Evolutionary conservation across 257 asterid genomes (phyloP).

Genomic region (Penstemon barbatus): DNA sequence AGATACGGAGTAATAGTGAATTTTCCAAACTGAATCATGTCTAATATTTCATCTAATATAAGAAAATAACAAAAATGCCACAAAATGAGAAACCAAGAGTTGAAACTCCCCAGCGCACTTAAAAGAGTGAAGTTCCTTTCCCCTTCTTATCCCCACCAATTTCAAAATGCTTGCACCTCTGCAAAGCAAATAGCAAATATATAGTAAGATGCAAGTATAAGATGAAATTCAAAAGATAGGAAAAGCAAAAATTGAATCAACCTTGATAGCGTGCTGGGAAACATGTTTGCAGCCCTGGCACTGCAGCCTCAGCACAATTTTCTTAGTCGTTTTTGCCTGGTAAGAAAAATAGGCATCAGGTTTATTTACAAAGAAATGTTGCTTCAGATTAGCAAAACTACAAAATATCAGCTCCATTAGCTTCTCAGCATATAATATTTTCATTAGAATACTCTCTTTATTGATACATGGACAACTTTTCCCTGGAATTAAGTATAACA

Average conservation of each 20-base stretch:
- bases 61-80: neutral
- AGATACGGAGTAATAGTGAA: neutral
- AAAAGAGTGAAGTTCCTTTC: slow-evolving; percentile 7
- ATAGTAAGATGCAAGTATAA: neutral
- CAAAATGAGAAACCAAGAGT: neutral
- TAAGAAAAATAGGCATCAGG: neutral
- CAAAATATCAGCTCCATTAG: neutral
- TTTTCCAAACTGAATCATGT: neutral
- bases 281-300: slow-evolving; percentile 15
- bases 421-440: too few species aligned
- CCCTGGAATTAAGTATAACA: too few species aligned
- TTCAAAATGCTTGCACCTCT: slow-evolving; percentile 14
- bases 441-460: too few species aligned
- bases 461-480: too few species aligned
- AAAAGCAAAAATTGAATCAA: neutral
- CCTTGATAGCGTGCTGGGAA: slow-evolving; percentile 9
- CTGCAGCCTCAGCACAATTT: slow-evolving; percentile 9
- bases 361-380: too few species aligned
- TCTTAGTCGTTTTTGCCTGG: slow-evolving; percentile 6
- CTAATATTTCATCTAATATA: neutral
- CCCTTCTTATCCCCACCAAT: slow-evolving; percentile 14
- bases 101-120: neutral
- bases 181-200: neutral
- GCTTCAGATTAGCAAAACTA: neutral
- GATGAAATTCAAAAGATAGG: neutral